Percentiles rank a stretch among this genome's conserved stretches.
phyloP scores from a whole-genome alignment of 177 flowering plant genomes.

The Vitis hybrid region DNA sequence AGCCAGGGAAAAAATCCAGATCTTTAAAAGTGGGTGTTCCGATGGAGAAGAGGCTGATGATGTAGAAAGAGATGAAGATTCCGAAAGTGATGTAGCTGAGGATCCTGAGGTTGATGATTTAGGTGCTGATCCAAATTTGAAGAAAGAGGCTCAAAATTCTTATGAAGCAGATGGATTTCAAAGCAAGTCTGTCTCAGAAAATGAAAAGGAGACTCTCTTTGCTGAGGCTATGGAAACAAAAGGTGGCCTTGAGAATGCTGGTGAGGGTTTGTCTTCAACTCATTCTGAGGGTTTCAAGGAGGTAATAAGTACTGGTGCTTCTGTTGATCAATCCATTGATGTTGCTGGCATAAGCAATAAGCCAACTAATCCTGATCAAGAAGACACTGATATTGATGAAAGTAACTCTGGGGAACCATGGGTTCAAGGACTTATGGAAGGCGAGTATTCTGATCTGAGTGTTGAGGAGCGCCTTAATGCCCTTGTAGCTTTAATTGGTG shows the following conservation, averaged over 20 bases:
- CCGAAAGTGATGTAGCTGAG: slow-evolving; percentile 73
- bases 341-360: slow-evolving; percentile 25
- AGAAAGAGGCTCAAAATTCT: slow-evolving; percentile 25
- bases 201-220: slow-evolving; percentile 30
- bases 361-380: slow-evolving; percentile 33
- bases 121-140: slow-evolving; percentile 26
- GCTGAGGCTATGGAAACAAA: slow-evolving; percentile 23
- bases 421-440: slow-evolving; percentile 87
- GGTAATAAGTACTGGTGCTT: slow-evolving; percentile 22
- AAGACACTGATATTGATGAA: slow-evolving; percentile 71
- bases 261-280: slow-evolving; percentile 24
- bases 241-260: slow-evolving; percentile 22
- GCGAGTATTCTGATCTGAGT: slow-evolving; percentile 80
- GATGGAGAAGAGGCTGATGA: slow-evolving; percentile 71
- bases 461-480: slow-evolving; percentile 93
- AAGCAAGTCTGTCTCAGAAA: slow-evolving; percentile 23
- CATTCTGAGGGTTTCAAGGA: slow-evolving; percentile 28
- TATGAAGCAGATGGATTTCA: slow-evolving; percentile 21
- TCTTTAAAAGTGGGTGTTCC: slow-evolving; percentile 54
- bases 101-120: slow-evolving; percentile 81
- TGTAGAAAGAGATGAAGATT: slow-evolving; percentile 80
- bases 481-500: slow-evolving; percentile 83
- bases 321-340: slow-evolving; percentile 26
- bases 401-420: slow-evolving; percentile 72
- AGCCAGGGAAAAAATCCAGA: slow-evolving; percentile 73